phyloP scores from a whole-genome alignment of 306 rosid species.

The Citrullus colocynthis region DNA sequence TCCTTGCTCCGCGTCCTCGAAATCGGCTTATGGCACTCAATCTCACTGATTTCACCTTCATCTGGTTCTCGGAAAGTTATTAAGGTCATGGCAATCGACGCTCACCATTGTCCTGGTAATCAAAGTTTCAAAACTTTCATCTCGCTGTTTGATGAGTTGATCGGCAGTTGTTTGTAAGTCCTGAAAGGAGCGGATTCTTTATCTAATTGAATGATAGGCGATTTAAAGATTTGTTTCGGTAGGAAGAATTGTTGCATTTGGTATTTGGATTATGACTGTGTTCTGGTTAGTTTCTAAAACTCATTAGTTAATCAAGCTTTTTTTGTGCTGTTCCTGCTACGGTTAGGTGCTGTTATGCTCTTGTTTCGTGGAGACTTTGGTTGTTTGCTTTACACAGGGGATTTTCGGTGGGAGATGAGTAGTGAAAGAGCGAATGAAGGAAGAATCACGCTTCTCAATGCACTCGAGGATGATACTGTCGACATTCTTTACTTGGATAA shows the following conservation, averaged over 20 bases:
- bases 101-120: constrained; percentile 63
- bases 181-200: neutral
- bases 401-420: constrained; percentile 52
- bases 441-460: constrained; percentile 24
- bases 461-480: constrained; percentile 29
- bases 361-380: constrained; percentile 64
- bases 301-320: neutral
- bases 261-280: neutral
- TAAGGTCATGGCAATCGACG: constrained; percentile 41
- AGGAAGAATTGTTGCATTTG: neutral
- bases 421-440: constrained; percentile 30
- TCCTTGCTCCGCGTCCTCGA: constrained; percentile 47
- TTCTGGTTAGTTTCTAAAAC: neutral
- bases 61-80: constrained; percentile 11
- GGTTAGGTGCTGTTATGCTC: constrained; percentile 49
- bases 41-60: constrained; percentile 33
- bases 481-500: constrained; percentile 51
- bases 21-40: constrained; percentile 26
- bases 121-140: neutral
- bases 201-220: neutral
- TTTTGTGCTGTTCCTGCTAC: neutral
- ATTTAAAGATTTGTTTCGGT: neutral
- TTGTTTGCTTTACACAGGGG: constrained; percentile 49
- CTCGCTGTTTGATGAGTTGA: neutral
- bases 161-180: constrained; percentile 13